Base-by-base conservation (phyloP, 2,329 filamentous ascomycete genomes). In the Beauveria sp. region DNA sequence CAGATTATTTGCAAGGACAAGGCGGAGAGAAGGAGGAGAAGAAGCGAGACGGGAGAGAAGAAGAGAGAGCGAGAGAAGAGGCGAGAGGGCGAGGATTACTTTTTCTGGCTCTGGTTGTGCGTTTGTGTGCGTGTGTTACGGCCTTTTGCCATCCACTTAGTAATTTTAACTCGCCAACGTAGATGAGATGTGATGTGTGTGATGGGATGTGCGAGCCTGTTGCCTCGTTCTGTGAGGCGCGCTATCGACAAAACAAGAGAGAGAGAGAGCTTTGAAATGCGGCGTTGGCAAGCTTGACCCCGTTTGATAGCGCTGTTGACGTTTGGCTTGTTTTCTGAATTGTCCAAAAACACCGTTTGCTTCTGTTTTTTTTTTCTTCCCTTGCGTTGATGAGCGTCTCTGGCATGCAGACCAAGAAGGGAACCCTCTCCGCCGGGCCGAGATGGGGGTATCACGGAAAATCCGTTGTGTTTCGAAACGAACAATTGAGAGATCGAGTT, bases 1-100 rank as follows among this genome's bases (percentile, higher is more conserved):
- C 24, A 56, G 54, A 57, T n/a, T 22, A 18, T 34, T 30, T 55
- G 53, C 54, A 40, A 40, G 55, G 46, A 62, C 40, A 57, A 53
- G 20, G 34, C 12, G 22, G 5, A 34, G 26, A 34, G 8, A 14
- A 34, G 26, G 41, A 62, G 47, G 53, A 57, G 59, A 37, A 22
- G 48, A 40, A 62, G 48, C 26, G 26, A 50, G 18, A 54, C 58
- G 57, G 57, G 30, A 12, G 63, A 61, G 51, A 30, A 2, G 28
- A 2, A n/a, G 47, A 22, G 14, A n/a, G 47, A 28, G 5, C 24
- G 20, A 46, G 43, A 22, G 14, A 43, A 18, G 41, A 43, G 41
- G 41, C 16, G 9, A 20, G 16, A 43, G 41, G 41, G 55, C 24
- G 30, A 34, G 20, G 43, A 22, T 55, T 47, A 26, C 24, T 44